Evolutionary conservation across 768 basidiomycete species (phyloP).

Genomic region (Lactarius hengduanensis): DNA sequence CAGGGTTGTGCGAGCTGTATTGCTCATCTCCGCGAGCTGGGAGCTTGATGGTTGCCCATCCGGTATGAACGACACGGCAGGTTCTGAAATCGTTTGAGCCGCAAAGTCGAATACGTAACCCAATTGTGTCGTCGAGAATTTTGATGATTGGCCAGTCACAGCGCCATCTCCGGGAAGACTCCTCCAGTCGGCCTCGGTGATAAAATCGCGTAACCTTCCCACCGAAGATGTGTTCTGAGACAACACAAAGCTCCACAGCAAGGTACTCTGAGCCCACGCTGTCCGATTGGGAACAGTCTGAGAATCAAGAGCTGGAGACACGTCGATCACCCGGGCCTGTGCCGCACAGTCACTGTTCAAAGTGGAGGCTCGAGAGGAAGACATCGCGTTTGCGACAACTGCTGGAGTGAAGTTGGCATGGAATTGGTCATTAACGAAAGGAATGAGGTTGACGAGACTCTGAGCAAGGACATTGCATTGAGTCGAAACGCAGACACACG

Average conservation of each 20-base stretch:
- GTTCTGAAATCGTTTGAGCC: slow-evolving; percentile 47
- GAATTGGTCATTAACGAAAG: slow-evolving; percentile 49
- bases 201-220: slow-evolving; percentile 45
- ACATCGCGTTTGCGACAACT: slow-evolving; percentile 49
- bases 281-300: slow-evolving; percentile 48
- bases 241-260: slow-evolving; percentile 59
- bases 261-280: slow-evolving; percentile 54
- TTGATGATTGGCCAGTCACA: slow-evolving; percentile 31
- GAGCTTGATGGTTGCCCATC: slow-evolving; percentile 47
- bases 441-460: slow-evolving; percentile 49
- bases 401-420: slow-evolving; percentile 44
- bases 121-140: slow-evolving; percentile 44
- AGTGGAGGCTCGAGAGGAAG: slow-evolving; percentile 47
- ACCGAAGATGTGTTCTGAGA: slow-evolving; percentile 46
- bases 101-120: slow-evolving; percentile 64
- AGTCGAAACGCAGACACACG: slow-evolving; percentile 59
- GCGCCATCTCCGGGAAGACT: slow-evolving; percentile 45
- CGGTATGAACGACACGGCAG: slow-evolving; percentile 43
- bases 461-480: slow-evolving; percentile 55
- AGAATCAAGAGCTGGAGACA: slow-evolving; percentile 45
- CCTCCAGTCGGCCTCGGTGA: slow-evolving; percentile 50
- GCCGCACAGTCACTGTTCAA: slow-evolving; percentile 47
- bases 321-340: slow-evolving; percentile 56
- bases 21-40: slow-evolving; percentile 47
- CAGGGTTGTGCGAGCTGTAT: slow-evolving; percentile 41